Percentiles rank a stretch among this genome's conserved stretches.
These are phyloP conservation scores for Lentinus polychrous DNA, from an alignment of 1,284 basidiomycete genomes.

Conservation along the genomic window DNA sequence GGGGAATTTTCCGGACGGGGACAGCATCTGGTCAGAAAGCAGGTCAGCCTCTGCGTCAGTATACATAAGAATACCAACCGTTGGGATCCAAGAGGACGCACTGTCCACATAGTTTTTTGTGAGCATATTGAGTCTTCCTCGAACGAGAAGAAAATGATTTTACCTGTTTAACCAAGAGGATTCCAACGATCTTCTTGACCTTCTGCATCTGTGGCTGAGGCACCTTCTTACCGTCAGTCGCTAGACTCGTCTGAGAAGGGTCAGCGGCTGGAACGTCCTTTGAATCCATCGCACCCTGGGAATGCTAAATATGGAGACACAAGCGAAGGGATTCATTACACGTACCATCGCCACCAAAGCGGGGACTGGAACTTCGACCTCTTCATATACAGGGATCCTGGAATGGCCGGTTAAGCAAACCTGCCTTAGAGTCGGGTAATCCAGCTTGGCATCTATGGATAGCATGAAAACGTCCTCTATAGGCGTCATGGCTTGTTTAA, in stretches of 20 bases:
- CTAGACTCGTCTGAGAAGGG: conserved; percentile 12
- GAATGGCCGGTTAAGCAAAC: conserved; percentile 79
- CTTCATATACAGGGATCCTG: conserved; percentile 69
- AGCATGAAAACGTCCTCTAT: conserved; percentile 80
- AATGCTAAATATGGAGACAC: not conserved
- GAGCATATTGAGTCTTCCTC: not conserved
- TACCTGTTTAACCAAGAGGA: conserved; percentile 72
- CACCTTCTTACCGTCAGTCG: conserved; percentile 19
- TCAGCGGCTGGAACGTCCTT: conserved; percentile 8
- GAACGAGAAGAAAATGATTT: not conserved
- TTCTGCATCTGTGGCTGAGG: conserved; percentile 27
- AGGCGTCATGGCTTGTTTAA: conserved; percentile 68
- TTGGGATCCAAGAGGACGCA: conserved; percentile 88
- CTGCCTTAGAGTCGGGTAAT: conserved; percentile 69
- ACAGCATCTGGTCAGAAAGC: conserved; percentile 49
- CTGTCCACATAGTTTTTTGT: conserved; percentile 10
- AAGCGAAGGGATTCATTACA: not conserved
- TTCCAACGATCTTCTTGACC: conserved; percentile 76
- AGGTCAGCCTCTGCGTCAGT: conserved; percentile 3
- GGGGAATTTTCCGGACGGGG: conserved; percentile 69
- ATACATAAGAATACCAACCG: conserved; percentile 34
- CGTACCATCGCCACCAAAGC: conserved; percentile 16
- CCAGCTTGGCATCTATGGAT: conserved; percentile 71
- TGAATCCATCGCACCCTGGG: conserved; percentile 10
- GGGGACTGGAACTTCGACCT: conserved; percentile 53